phyloP scores from a whole-genome alignment of 148 eudicot species.

The Limonium bicolor region DNA sequence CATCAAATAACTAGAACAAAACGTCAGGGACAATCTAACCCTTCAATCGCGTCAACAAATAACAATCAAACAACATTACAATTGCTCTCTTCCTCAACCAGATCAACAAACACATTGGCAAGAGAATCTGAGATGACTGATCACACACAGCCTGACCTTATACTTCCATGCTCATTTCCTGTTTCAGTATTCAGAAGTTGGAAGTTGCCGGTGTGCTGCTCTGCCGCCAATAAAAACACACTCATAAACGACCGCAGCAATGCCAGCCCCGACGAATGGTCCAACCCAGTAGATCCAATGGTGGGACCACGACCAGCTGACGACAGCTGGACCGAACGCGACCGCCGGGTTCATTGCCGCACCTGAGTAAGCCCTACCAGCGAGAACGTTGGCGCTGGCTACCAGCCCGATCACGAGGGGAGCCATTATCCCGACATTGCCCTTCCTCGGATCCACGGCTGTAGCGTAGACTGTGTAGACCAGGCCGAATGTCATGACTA shows the following conservation, averaged over 20 bases:
- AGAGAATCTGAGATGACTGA: no score
- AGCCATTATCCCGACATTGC: slow-evolving; percentile 10
- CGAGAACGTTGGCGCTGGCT: slow-evolving; percentile 16
- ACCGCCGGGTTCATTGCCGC: slow-evolving; percentile 17
- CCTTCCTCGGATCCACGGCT: slow-evolving; percentile 17
- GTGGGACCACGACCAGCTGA: slow-evolving; percentile 11
- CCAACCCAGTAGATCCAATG: slow-evolving; percentile 19
- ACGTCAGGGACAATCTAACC: no score
- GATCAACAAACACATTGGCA: no score
- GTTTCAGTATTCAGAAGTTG: slow-evolving; percentile 4
- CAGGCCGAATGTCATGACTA: slow-evolving; percentile 16
- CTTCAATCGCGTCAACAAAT: no score
- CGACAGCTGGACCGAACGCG: slow-evolving; percentile 15
- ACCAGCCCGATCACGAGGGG: slow-evolving; percentile 14
- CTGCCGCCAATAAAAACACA: slow-evolving; percentile 4
- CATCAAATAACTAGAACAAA: no score
- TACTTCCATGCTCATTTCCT: no score
- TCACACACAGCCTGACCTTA: no score
- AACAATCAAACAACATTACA: no score
- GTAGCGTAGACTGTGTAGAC: slow-evolving; percentile 19
- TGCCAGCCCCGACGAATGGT: slow-evolving; percentile 12
- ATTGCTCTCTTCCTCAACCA: no score
- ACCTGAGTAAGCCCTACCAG: slow-evolving; percentile 13
- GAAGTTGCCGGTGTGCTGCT: slow-evolving; percentile 2
- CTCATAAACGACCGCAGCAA: slow-evolving; percentile 10